A percentile compares a stretch with the other conserved stretches of the same genome.
phyloP scores from a whole-genome alignment of 306 rosid genomes.

The Begonia loranthoides region DNA sequence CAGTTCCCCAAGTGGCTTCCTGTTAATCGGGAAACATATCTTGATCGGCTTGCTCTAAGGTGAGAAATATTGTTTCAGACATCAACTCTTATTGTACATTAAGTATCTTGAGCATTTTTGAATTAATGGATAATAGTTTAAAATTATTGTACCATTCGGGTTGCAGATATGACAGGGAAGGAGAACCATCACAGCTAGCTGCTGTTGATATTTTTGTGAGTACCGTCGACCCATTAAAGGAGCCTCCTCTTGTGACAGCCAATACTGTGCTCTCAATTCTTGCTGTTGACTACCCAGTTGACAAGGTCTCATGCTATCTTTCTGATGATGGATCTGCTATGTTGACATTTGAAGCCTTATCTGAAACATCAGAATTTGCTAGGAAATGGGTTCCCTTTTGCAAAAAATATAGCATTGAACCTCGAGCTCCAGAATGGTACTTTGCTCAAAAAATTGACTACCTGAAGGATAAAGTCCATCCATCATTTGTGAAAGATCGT shows the following conservation, averaged over 20 bases:
- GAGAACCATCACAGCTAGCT: constrained; percentile 86
- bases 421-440: constrained; percentile 98
- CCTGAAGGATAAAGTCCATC: constrained; percentile 85
- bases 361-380: constrained; percentile 89
- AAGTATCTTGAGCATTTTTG: too few relatives aligned
- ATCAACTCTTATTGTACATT: constrained; percentile 1
- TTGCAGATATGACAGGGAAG: constrained; percentile 84
- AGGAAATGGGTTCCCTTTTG: constrained; percentile 92
- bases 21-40: constrained; percentile 92
- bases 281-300: constrained; percentile 92
- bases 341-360: constrained; percentile 92
- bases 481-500: constrained; percentile 94
- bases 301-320: constrained; percentile 88
- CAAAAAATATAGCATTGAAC: constrained; percentile 75
- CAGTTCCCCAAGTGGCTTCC: constrained; percentile 98
- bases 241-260: constrained; percentile 97
- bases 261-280: constrained; percentile 92
- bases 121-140: constrained; percentile 2
- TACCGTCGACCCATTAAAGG: constrained; percentile 92
- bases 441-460: constrained; percentile 92
- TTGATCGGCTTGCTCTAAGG: constrained; percentile 88
- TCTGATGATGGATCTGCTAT: constrained; percentile 99
- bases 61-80: constrained; percentile 10
- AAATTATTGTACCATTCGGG: constrained; percentile 14
- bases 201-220: constrained; percentile 96